Base-by-base conservation (phyloP, 2,329 filamentous ascomycete species). In the Fusarium neocosmosporiellum region DNA sequence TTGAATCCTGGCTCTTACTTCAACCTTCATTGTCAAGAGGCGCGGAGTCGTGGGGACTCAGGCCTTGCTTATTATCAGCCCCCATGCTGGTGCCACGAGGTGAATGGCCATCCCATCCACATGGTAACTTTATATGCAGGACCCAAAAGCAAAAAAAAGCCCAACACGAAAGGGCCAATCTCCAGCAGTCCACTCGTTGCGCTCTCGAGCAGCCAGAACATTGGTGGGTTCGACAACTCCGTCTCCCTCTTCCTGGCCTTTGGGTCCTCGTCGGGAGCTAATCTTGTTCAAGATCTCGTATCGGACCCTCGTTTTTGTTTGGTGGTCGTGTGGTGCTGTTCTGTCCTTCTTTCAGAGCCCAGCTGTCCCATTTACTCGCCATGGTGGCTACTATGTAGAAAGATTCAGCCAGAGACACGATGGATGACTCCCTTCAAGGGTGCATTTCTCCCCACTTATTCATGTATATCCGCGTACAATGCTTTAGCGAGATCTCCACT, bases 31-130 rank as follows among this genome's bases (percentile, higher is more conserved):
- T 41, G 57, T 54, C 33, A 55, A 33, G 31, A 18, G 55, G 63
- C 43, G 50, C 59, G 59, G 34, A 29, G 66, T 67, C 43, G 34
- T 41, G 71, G 62, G 34, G 57, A 29, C 64, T 20, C 58, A 59
- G 67, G 46, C 41, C 59, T 61, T 39, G 50, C 36, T 22, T 63
- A 46, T 34, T 50, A 31, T 48, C 8, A 34, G 24, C n/a, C 37
- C 61, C 68, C 65, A 62, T 69, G 66, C 50, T 60, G 31, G 48
- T 73, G 75, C 75, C 75, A 77, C 73, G 71, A 77, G 66, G 71
- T 62, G 63, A 68, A 64, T 73, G 65, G 62, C 72, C 75, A 59
- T 65, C 54, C 65, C 55, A 55, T 59, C 64, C 62, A 67, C 70
- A 66, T 75, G 46, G 63, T 46, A 67, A 59, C 27, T 62, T 61